These are phyloP conservation scores for Blastomyces percursus DNA, from an alignment of 2,329 filamentous ascomycete genomes.

Conservation along the genomic window DNA sequence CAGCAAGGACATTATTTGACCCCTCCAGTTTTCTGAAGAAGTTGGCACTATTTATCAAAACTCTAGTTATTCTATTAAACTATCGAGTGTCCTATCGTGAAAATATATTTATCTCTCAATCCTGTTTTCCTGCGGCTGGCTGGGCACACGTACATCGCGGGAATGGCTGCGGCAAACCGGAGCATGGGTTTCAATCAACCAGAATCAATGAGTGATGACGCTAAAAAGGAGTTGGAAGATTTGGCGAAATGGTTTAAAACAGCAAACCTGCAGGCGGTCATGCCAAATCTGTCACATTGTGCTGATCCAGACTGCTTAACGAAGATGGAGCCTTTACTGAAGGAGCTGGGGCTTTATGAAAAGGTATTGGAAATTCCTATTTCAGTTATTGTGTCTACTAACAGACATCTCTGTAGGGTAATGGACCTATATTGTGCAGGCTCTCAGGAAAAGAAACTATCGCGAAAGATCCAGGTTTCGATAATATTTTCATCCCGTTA, in stretches of 20 bases:
- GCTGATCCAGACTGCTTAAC: neutral
- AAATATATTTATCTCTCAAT: no score
- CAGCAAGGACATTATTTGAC: no score
- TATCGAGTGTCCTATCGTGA: no score
- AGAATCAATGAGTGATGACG: neutral
- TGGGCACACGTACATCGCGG: no score
- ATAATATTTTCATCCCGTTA: conserved; percentile 10
- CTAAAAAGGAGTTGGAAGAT: neutral
- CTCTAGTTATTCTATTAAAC: no score
- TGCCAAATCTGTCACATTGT: neutral
- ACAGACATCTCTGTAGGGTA: conserved; percentile 5
- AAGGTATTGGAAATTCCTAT: neutral
- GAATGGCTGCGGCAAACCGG: neutral
- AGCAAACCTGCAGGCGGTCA: neutral
- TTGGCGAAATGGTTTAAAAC: conserved; percentile 2
- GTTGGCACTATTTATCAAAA: no score
- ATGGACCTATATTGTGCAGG: conserved; percentile 8
- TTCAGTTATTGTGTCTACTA: conserved; percentile 1
- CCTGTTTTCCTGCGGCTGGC: no score
- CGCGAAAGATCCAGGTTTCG: conserved; percentile 4
- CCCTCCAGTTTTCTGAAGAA: no score
- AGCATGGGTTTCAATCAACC: neutral
- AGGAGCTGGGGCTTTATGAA: conserved; percentile 3
- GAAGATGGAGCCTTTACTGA: neutral
- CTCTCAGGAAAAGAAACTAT: conserved; percentile 8